Evolutionary conservation across 306 rosid species (phyloP).

Genomic region (Lotus japonicus): DNA sequence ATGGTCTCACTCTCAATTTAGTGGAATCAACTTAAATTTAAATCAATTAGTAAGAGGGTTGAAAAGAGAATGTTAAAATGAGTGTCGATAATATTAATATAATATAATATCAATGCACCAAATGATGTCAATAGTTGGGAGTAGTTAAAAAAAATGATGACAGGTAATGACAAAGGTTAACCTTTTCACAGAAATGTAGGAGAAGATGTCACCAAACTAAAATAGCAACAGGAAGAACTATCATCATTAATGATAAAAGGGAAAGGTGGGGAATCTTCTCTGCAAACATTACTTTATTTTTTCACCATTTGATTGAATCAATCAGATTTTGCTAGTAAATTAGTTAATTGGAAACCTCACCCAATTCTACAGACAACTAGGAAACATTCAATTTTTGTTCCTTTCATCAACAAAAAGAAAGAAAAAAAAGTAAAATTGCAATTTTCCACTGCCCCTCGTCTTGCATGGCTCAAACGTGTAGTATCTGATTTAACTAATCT

Average conservation of each 20-base stretch:
- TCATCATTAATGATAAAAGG: slow-evolving; percentile 75
- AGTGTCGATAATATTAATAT: no score
- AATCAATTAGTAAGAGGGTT: no score
- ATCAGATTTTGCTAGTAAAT: slow-evolving; percentile 13
- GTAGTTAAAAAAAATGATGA: slow-evolving; percentile 61
- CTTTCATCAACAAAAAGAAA: neutral
- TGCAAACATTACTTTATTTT: slow-evolving; percentile 30
- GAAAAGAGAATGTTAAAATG: neutral
- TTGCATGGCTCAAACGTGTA: slow-evolving; percentile 59
- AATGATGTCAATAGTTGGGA: slow-evolving; percentile 39
- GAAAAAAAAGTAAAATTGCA: neutral
- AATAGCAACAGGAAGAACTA: slow-evolving; percentile 61
- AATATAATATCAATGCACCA: slow-evolving; percentile 3
- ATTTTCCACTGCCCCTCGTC: slow-evolving; percentile 16
- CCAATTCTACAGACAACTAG: slow-evolving; percentile 40
- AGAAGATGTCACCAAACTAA: slow-evolving; percentile 57
- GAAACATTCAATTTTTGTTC: slow-evolving; percentile 10
- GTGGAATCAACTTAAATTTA: no score
- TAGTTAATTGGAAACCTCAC: slow-evolving; percentile 26
- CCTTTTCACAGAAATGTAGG: slow-evolving; percentile 98
- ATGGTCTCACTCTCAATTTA: no score
- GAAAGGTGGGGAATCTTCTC: slow-evolving; percentile 81
- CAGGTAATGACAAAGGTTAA: slow-evolving; percentile 71
- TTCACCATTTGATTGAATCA: slow-evolving; percentile 36
- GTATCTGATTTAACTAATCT: slow-evolving; percentile 18